phyloP scores from a whole-genome alignment of 2,329 filamentous ascomycete genomes.

The Cercospora sp. region DNA sequence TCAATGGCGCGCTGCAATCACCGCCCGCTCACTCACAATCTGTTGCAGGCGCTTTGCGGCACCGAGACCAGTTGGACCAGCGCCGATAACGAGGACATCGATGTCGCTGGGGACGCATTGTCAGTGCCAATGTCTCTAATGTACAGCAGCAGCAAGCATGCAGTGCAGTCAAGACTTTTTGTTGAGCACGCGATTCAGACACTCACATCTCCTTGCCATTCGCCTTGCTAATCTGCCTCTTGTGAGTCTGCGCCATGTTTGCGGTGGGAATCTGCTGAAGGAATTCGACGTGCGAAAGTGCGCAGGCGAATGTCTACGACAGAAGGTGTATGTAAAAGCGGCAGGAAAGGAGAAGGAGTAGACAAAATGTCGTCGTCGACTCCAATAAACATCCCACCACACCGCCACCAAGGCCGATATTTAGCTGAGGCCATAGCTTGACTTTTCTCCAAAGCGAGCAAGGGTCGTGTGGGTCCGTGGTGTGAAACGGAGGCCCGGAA shows the following conservation, averaged over 20 bases:
- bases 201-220: conserved; percentile 39
- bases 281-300: not conserved
- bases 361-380: conserved; percentile 4
- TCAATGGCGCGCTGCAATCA: not conserved
- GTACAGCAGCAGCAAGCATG: not conserved
- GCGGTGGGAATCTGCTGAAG: not conserved
- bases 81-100: conserved; percentile 96
- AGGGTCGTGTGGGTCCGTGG: not conserved
- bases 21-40: conserved; percentile 62
- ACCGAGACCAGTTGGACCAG: conserved; percentile 94
- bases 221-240: conserved; percentile 37
- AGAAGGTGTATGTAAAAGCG: not conserved
- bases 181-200: conserved; percentile 6
- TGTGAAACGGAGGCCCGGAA: not conserved
- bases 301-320: not conserved
- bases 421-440: conserved; percentile 14
- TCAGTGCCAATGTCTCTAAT: not conserved
- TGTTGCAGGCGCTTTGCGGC: conserved; percentile 97
- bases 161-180: not conserved
- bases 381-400: conserved; percentile 13
- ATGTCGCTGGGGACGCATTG: conserved; percentile 65
- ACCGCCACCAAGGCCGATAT: conserved; percentile 15
- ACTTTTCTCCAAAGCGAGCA: conserved; percentile 8
- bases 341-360: conserved; percentile 3
- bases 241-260: conserved; percentile 28